Evolutionary conservation across 176 grass and related monocot species (phyloP).

Genomic region (Typha latifolia): DNA sequence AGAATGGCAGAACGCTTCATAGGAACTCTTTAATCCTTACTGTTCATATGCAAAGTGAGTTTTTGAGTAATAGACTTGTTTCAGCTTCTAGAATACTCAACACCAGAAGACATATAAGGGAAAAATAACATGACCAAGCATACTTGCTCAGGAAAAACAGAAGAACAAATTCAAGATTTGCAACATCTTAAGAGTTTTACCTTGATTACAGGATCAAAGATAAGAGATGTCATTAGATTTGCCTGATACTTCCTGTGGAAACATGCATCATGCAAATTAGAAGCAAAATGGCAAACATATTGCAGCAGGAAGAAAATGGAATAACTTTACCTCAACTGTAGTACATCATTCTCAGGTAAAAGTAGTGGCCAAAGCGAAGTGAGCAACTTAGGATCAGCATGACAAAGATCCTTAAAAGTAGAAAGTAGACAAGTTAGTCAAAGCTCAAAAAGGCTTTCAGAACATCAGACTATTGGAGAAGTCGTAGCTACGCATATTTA

Average conservation of each 20-base stretch:
- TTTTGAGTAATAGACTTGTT: no score
- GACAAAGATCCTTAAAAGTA: conserved; percentile 65
- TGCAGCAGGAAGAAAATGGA: background rate
- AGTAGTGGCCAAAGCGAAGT: conserved; percentile 79
- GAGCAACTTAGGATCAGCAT: conserved; percentile 76
- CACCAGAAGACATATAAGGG: no score
- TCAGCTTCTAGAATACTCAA: no score
- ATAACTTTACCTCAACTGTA: conserved; percentile 53
- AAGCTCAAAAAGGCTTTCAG: background rate
- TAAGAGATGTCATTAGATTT: conserved; percentile 88
- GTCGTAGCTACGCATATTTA: background rate
- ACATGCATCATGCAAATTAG: conserved; percentile 22
- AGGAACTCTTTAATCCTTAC: no score
- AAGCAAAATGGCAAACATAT: conserved; percentile 15
- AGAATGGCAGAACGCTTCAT: no score
- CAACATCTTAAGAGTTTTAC: conserved; percentile 26
- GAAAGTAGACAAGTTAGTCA: conserved; percentile 14
- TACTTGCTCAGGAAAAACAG: background rate
- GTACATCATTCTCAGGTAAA: conserved; percentile 85
- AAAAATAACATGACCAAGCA: no score
- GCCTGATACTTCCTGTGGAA: conserved; percentile 76
- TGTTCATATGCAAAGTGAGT: no score
- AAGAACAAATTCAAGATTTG: conserved; percentile 5
- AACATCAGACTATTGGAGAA: background rate
- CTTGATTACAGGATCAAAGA: conserved; percentile 88